Evolutionary conservation across 2,329 filamentous ascomycete species (phyloP), one percentile per base, ranked within the genome.

Genomic region (Zelopaecilomyces penicillatus): DNA sequence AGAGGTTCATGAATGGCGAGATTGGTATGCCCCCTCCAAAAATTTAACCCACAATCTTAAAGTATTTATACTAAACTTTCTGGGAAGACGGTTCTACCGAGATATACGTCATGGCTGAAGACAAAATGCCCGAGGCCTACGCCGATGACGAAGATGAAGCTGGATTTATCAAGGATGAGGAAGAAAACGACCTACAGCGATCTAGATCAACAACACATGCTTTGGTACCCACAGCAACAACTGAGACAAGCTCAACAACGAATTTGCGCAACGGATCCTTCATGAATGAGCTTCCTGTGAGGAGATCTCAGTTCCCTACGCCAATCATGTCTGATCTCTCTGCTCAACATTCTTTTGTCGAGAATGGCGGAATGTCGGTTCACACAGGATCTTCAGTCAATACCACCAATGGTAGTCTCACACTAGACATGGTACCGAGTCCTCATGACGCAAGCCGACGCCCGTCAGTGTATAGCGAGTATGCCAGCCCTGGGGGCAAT

Each of bases 1-100:
- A 82, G 55, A 65, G 73, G 4, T 81, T 63, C 53, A 73, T 65
- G 50, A 70, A 73, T 37, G 72, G 70, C 28, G 75, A 80, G 53
- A 75, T 82, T 41, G 78, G 79, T 82, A 59, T 51, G 69, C 53
- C 11, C 4, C 9, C 19, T 11, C 4, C 4, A 6, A 6, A 30
- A 37, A 7, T 9, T 34, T 38, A 28, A 9, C n/a, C 6, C 19
- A 35, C 11, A n/a, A n/a, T 35, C 33, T 31, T 41, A 30, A 10
- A 29, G 38, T 41, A 38, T 46, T 12, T 10, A 33, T 38, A 12
- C 33, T 37, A 45, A 56, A 34, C 34, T 5, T n/a, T 31, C 10
- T 19, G 19, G 19, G 4, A 41, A 78, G 75, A 78, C 55, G 70
- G 58, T 38, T 64, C 63, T 4, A 69, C 68, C 6, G 64, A 67